phyloP scores from a whole-genome alignment of 2,329 filamentous ascomycete genomes.

The Talaromyces sp. region DNA sequence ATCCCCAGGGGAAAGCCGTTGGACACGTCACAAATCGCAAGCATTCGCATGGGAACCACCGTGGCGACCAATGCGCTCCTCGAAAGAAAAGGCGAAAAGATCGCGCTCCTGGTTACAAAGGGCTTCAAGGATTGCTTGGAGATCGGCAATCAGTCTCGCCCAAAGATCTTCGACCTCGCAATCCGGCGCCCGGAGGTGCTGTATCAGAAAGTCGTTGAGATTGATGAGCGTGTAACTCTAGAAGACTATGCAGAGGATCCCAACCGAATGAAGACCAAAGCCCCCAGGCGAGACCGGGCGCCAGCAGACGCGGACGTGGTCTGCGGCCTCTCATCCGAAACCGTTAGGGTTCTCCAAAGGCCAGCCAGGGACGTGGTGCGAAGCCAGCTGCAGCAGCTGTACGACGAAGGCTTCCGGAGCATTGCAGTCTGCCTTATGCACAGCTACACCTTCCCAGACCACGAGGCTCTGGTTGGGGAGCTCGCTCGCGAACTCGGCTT shows the following conservation, averaged over 20 bases:
- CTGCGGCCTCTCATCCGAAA: conserved; percentile 67
- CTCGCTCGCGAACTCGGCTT: conserved; percentile 79
- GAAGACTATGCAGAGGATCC: conserved; percentile 92
- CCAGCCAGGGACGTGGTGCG: conserved; percentile 52
- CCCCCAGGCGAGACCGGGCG: conserved; percentile 30
- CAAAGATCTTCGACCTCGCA: conserved; percentile 84
- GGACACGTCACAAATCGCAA: conserved; percentile 78
- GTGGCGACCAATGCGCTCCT: conserved; percentile 89
- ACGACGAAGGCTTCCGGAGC: conserved; percentile 66
- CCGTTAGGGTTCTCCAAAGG: conserved; percentile 62
- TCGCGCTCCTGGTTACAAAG: conserved; percentile 79
- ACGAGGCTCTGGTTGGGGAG: conserved; percentile 71
- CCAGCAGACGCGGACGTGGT: conserved; percentile 53
- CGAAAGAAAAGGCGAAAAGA: conserved; percentile 83
- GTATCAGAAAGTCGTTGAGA: conserved; percentile 79
- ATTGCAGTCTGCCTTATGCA: conserved; percentile 91
- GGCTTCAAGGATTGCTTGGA: conserved; percentile 83
- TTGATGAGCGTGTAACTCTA: conserved; percentile 83
- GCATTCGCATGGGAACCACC: conserved; percentile 92
- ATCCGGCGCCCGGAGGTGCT: conserved; percentile 83
- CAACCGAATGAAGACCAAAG: conserved; percentile 53
- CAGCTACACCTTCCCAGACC: conserved; percentile 82
- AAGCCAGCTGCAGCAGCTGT: conserved; percentile 60
- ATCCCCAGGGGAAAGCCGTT: conserved; percentile 74
- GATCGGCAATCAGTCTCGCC: conserved; percentile 86